Evolutionary conservation across 1,139 yeast species (phyloP), one percentile per base, ranked within the genome.

Genomic region (Spencermartinsiella ligniputridi): DNA sequence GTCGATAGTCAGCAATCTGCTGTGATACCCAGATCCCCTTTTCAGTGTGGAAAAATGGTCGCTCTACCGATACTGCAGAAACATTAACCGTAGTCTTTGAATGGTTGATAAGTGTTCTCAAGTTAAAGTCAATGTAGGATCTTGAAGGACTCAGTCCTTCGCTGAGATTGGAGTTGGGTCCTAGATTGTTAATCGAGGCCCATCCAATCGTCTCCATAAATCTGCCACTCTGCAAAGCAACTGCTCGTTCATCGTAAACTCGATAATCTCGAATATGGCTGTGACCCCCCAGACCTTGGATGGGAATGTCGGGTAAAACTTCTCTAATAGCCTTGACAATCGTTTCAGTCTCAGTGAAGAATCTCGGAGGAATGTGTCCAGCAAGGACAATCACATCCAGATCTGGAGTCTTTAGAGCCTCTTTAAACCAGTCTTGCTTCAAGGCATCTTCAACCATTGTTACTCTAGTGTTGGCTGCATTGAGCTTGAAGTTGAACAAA

Each of bases 231-330:
- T 90, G 95, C 21, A 92, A 64, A 0, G 83, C 96, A 0, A 87
- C 79, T 24, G 94, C 77, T 44, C 68, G 69, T 1, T 69, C 66
- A 60, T 92, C 98, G 48, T 79, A 72, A 3, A 79, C 70, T 3
- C 77, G 74, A 62, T 83, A 90, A 64, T 92, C 97, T 51, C 98
- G 72, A 32, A 92, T 80, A 62, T 92, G 98, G 35, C 95, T 81
- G 64, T 92, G 98, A 0, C 97, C 98, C 1, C 97, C 97, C 62
- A 92, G 82, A 59, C 85, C 85, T 58, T 88, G 96, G 41, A 92
- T 85, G 1, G 81, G 72, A 0, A 76, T 74, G 21, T 71, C 58
- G 1, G 95, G 90, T 57, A 76, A 83, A 32, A 63, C 70, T 18
- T 61, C 50, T 44, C 97, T 74, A 35, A 92, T 65, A 8, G 64